Evolutionary conservation across 2,329 filamentous ascomycete genomes (phyloP).

Genomic region (Phaeosphaeriaceae sp.): DNA sequence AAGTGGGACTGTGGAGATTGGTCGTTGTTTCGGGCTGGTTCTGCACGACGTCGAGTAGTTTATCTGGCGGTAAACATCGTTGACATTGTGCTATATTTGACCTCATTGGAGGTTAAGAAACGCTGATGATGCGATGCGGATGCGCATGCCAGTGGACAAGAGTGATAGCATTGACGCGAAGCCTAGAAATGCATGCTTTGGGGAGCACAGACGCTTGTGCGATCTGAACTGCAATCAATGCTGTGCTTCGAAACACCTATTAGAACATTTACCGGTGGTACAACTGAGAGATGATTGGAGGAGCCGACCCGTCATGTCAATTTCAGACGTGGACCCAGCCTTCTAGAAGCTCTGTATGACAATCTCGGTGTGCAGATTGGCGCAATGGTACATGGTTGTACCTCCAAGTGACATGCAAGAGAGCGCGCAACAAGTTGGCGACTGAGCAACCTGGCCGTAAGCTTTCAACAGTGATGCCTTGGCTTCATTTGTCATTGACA

Average conservation of each 20-base stretch:
- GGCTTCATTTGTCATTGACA: background rate
- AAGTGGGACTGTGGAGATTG: constrained; percentile 8
- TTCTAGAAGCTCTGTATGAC: background rate
- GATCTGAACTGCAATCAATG: background rate
- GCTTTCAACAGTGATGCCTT: background rate
- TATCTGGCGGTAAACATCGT: background rate
- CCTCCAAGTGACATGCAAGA: background rate
- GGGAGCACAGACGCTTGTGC: background rate
- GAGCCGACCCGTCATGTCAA: background rate
- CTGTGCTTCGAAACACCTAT: background rate
- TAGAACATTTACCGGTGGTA: background rate
- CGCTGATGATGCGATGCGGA: background rate
- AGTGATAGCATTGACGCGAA: background rate
- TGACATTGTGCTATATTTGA: background rate
- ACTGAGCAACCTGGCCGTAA: background rate
- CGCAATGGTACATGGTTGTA: background rate
- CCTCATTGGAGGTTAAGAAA: background rate
- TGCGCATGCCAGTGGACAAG: background rate
- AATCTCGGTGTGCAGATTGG: background rate
- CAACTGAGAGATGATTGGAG: background rate
- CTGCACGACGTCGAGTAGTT: background rate
- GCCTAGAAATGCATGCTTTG: background rate
- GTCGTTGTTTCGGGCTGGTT: background rate
- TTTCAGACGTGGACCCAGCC: background rate
- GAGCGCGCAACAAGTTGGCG: background rate